Evolutionary conservation across 2,329 filamentous ascomycete genomes (phyloP), one percentile per base, ranked within the genome.

Genomic region (Monosporascus sp.): DNA sequence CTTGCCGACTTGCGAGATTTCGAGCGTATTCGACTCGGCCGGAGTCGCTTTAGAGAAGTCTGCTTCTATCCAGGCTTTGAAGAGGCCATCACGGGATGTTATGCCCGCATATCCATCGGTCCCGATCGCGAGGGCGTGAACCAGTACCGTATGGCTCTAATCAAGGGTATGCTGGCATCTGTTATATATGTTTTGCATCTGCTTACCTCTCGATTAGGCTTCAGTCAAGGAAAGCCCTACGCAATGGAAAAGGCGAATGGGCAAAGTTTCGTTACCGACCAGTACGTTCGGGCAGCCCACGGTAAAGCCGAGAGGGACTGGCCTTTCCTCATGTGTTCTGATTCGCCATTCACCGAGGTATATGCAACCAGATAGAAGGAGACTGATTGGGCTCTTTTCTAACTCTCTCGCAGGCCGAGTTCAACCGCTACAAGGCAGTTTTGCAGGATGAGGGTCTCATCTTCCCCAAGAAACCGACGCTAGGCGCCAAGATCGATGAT

Each of bases 61-160:
- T 97, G 91, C 77, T 96, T 96, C 74, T 93, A 92, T 61, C 94
- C 94, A 11, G 86, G 86, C 4, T 97, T 99, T 60, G 89, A 96
- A 52, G 75, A 88, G 8, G 81, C 88, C 31, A 88, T 97, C 63
- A 83, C 78, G 17, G 90, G 90, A 49, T 95, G 91, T 70, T 99
- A 88, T 68, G 86, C 87, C 38, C 89, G 94, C 49, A 84, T 97
- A 59, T 89, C 86, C 57, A 83, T 97, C 52, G 93, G 92, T 1
- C 80, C 86, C 14, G 88, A 95, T 65, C 81, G 82, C 11, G 79
- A 85, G 4, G 86, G 87, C 3, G 76, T 85, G 54, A 87, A 88
- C 56, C 81, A 89, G 59, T 99, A 99, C 70, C 88, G 93, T 55
- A 88, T 99, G 81, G 88, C 88, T 31, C 74, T 88, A 55, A 91